Evolutionary conservation across 768 basidiomycete species (phyloP).

Genomic region (Boletus rubroflammeus): DNA sequence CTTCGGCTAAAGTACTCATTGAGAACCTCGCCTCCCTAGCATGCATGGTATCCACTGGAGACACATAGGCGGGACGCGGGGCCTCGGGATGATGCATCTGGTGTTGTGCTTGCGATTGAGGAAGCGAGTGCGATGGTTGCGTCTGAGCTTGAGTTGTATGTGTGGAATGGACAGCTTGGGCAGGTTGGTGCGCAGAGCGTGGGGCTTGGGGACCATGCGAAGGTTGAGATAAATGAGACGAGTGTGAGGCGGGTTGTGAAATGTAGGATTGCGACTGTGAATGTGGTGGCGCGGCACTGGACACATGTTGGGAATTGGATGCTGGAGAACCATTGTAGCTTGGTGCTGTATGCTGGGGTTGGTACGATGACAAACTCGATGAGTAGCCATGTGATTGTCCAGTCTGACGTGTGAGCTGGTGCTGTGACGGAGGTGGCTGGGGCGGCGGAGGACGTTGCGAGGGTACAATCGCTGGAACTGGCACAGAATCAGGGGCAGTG

Average conservation of each 20-base stretch:
- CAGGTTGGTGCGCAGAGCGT: constrained; percentile 11
- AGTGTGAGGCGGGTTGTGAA: constrained; percentile 6
- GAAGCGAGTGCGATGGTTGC: constrained; percentile 26
- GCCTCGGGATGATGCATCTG: constrained; percentile 25
- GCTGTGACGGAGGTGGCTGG: constrained; percentile 11
- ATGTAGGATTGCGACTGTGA: constrained; percentile 29
- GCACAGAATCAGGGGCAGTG: constrained; percentile 13
- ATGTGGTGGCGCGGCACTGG: constrained; percentile 6
- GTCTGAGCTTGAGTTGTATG: constrained; percentile 20
- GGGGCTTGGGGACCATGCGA: constrained; percentile 15
- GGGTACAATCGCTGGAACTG: constrained; percentile 13
- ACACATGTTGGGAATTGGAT: constrained; percentile 16
- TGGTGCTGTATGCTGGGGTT: constrained; percentile 10
- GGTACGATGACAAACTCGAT: constrained; percentile 15
- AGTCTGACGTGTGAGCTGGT: constrained; percentile 18
- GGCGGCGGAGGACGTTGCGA: constrained; percentile 18
- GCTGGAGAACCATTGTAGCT: constrained; percentile 16
- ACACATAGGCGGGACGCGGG: constrained; percentile 23
- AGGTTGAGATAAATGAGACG: constrained; percentile 13
- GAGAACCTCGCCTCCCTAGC: constrained; percentile 20
- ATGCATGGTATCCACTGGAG: constrained; percentile 30
- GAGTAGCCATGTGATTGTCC: constrained; percentile 18
- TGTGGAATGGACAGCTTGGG: constrained; percentile 13
- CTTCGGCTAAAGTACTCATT: constrained; percentile 7
- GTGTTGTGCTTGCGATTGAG: constrained; percentile 26